Conservation (phyloP, 352 stramenopile genomes). For the Globisporangium megalacanthum region DNA sequence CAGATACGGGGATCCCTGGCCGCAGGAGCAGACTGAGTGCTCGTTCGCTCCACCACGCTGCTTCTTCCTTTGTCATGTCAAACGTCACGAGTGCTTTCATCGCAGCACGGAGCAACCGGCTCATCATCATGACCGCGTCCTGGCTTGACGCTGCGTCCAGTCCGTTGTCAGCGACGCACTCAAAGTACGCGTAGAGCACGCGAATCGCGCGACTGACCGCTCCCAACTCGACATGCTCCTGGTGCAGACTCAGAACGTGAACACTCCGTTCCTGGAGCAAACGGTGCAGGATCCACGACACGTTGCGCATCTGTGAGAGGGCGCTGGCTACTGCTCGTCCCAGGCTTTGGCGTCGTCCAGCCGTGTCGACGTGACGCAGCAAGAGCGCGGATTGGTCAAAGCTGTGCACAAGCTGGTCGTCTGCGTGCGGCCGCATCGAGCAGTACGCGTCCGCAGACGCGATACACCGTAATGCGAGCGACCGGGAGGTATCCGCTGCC, state of each 20-base stretch:
- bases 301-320: slow-evolving; percentile 6
- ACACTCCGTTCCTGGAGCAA: slow-evolving; percentile 5
- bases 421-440: not conserved
- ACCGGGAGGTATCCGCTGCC: slow-evolving; percentile 4
- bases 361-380: slow-evolving; percentile 4
- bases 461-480: slow-evolving; percentile 8
- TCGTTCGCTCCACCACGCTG: slow-evolving; percentile 12
- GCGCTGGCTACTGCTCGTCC: not conserved
- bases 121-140: slow-evolving; percentile 2
- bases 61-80: slow-evolving; percentile 3
- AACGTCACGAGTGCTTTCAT: slow-evolving; percentile 7
- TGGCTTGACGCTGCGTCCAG: not conserved
- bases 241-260: not conserved
- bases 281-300: slow-evolving; percentile 14
- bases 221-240: not conserved
- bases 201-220: not conserved
- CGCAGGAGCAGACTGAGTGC: slow-evolving; percentile 7
- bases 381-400: slow-evolving; percentile 9
- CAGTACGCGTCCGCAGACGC: slow-evolving; percentile 12
- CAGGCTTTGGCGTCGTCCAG: not conserved
- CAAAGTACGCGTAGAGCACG: slow-evolving; percentile 7
- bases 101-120: slow-evolving; percentile 7
- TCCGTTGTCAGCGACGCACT: not conserved
- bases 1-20: not conserved
- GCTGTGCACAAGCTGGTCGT: not conserved